Evolutionary conservation across 345 rosid species (phyloP).

Genomic region (Salix purpurea): DNA sequence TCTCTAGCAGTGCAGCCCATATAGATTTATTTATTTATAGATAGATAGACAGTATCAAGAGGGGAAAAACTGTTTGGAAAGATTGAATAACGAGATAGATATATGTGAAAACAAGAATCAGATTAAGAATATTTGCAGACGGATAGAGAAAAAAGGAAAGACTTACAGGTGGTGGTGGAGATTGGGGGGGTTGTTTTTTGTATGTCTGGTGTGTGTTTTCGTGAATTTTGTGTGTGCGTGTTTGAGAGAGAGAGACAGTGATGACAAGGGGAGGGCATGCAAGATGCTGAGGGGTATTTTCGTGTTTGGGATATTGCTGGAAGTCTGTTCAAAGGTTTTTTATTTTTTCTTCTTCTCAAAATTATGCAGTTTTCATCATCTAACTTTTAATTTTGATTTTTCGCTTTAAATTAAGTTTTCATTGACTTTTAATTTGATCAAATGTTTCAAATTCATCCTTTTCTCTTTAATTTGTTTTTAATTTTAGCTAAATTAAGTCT

Average conservation of each 20-base stretch:
- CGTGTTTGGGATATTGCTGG: not conserved
- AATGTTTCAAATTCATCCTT: too few species aligned
- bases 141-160: not conserved
- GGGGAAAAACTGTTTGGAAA: not conserved
- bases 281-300: not conserved
- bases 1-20: conserved; percentile 73
- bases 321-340: too few species aligned
- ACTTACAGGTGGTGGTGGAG: not conserved
- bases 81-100: not conserved
- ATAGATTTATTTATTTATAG: not conserved
- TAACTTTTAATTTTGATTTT: too few species aligned
- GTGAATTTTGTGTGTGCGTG: not conserved
- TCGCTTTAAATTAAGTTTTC: too few species aligned
- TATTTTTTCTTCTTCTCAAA: too few species aligned
- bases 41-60: not conserved
- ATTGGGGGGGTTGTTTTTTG: not conserved
- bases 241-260: not conserved
- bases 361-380: too few species aligned
- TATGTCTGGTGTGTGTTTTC: not conserved
- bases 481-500: too few species aligned
- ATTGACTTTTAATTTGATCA: too few species aligned
- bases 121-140: not conserved
- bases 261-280: not conserved
- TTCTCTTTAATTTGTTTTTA: too few species aligned
- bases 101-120: not conserved